Conservation (phyloP, 257 asterid genomes). For the Ocimum tenuiflorum region DNA sequence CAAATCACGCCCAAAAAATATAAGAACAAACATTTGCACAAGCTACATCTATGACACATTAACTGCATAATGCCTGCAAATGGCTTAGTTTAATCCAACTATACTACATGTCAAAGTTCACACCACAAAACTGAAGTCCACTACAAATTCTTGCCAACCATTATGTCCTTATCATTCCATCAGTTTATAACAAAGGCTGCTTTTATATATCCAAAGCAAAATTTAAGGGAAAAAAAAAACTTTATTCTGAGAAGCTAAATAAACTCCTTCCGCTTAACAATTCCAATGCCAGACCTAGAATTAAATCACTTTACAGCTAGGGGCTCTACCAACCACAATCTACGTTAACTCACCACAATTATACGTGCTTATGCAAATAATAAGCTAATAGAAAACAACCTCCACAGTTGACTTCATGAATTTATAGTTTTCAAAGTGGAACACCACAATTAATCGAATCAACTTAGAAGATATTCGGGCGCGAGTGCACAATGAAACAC, state of each 20-base stretch:
- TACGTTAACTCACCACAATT: background rate
- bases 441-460: conserved; percentile 4
- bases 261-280: background rate
- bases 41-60: background rate
- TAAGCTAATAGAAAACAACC: background rate
- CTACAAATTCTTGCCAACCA: background rate
- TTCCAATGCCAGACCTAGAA: background rate
- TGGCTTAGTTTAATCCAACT: background rate
- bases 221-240: background rate
- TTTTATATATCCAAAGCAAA: background rate
- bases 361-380: background rate
- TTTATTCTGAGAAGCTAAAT: background rate
- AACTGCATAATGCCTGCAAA: background rate
- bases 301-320: background rate
- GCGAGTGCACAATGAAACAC: background rate
- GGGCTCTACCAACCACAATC: background rate
- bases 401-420: conserved; percentile 8
- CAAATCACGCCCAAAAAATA: background rate
- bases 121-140: background rate
- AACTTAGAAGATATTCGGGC: background rate
- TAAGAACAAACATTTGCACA: background rate
- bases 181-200: background rate
- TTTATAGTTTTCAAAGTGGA: conserved; percentile 8
- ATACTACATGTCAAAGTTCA: background rate
- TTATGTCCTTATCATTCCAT: background rate